Conservation (phyloP, 2,329 filamentous ascomycete species). For the Alternaria sp. region DNA sequence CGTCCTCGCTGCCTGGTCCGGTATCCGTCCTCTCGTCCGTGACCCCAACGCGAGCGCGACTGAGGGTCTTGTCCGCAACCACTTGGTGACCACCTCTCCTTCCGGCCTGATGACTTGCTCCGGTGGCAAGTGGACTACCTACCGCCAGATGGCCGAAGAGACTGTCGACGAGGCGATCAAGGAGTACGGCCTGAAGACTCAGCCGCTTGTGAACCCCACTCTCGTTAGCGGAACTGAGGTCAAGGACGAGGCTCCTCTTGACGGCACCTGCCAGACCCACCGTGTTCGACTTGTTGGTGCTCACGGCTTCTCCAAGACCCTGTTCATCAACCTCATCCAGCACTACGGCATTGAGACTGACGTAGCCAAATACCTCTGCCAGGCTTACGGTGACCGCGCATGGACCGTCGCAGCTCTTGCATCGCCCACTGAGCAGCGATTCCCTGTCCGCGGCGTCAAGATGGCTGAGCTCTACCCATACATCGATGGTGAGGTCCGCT, state of each 20-base stretch:
- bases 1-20: conserved; percentile 89
- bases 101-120: conserved; percentile 85
- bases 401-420: conserved; percentile 89
- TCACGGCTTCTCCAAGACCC: conserved; percentile 85
- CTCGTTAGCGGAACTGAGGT: conserved; percentile 74
- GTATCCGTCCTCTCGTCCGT: conserved; percentile 84
- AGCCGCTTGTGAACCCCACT: conserved; percentile 65
- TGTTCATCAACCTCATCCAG: conserved; percentile 95
- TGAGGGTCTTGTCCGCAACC: conserved; percentile 85
- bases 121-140: conserved; percentile 92
- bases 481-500: conserved; percentile 88
- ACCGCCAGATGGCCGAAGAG: conserved; percentile 91
- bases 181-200: conserved; percentile 68
- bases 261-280: conserved; percentile 83
- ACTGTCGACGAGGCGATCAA: conserved; percentile 81
- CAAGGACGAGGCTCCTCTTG: conserved; percentile 73
- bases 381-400: conserved; percentile 88
- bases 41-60: conserved; percentile 87
- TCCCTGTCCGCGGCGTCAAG: conserved; percentile 81
- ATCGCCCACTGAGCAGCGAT: conserved; percentile 75
- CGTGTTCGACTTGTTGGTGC: conserved; percentile 81
- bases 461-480: conserved; percentile 85
- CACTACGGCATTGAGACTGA: conserved; percentile 92
- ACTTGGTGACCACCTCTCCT: conserved; percentile 78
- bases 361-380: conserved; percentile 85